Evolutionary conservation across 2,329 filamentous ascomycete species (phyloP), one percentile per base, ranked within the genome.

Genomic region (Diplodia corticola): DNA sequence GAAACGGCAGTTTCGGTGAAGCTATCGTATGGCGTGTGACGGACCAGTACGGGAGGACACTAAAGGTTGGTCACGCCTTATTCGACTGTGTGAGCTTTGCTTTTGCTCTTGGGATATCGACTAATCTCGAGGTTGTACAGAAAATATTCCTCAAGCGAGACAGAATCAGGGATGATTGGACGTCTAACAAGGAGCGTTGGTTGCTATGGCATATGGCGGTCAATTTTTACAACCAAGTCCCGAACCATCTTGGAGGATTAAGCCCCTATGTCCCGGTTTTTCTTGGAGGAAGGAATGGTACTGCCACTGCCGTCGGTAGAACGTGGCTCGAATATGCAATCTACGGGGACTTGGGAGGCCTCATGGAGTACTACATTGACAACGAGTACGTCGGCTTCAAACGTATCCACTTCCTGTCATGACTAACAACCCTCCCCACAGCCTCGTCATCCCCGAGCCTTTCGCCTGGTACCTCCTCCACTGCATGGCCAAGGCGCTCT

Each of bases 381-480:
- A 5, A 46, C 26, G 1, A 2, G 59, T 64, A n/a, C 2, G 33
- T 12, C 20, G 20, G 9, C 37, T 15, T 2, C 15, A n/a, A 40
- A n/a, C n/a, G n/a, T 15, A 15, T 15, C 5, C 17, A 17, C n/a
- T 40, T 40, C 13, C 37, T 17, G 13, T 40, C 5, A 40, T 15
- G 9, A 12, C 15, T 35, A 35, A 35, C 33, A 35, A 2, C 30
- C 24, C 17, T 53, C 13, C 24, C 22, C 2, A 46, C 49, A 33
- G 24, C 2, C 26, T 26, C 20, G 13, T 59, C 4, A 4, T 65
- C 3, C 63, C 63, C 5, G 63, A 65, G 17, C 40, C 51, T n/a
- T 65, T 65, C 10, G 28, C 33, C 51, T 65, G 63, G 63, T 59
- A 65, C 28, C 26, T 65, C 13, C 35, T 59, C n/a, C 51, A 59